Conservation (phyloP, 768 basidiomycete genomes). For the Leccinum rimulosum region DNA sequence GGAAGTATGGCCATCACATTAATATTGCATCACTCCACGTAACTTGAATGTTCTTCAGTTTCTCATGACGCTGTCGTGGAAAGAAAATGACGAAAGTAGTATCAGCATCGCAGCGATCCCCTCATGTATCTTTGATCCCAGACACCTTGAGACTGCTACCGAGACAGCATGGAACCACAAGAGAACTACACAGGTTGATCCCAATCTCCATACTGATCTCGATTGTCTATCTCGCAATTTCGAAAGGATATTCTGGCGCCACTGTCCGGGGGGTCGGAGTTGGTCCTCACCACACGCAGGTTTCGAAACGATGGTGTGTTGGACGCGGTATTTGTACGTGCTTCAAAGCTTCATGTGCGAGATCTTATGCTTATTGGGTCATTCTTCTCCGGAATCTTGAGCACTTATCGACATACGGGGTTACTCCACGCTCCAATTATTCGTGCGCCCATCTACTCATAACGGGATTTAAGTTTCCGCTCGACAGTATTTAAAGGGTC, state of each 20-base stretch:
- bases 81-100: conserved; percentile 5
- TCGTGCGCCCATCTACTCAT: neutral
- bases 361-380: neutral
- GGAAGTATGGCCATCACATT: too few relatives aligned
- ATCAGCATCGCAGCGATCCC: neutral
- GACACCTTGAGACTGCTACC: conserved; percentile 2
- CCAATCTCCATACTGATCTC: neutral
- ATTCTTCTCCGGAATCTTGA: neutral
- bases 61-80: conserved; percentile 4
- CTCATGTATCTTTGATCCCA: neutral
- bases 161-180: neutral
- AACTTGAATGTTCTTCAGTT: too few relatives aligned
- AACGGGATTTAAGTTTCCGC: neutral
- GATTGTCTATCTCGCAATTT: neutral
- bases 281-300: neutral
- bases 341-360: conserved; percentile 6
- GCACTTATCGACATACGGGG: neutral
- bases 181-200: neutral
- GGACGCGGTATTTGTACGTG: neutral
- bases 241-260: too few relatives aligned
- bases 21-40: too few relatives aligned
- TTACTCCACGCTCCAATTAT: neutral
- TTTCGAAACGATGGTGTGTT: neutral
- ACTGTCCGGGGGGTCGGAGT: neutral
- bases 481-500: conserved; percentile 1